Percentiles rank a stretch among this genome's conserved stretches.
These are phyloP conservation scores for Sphaerulina populicola DNA, from an alignment of 2,329 filamentous ascomycete species.

Conservation along the genomic window DNA sequence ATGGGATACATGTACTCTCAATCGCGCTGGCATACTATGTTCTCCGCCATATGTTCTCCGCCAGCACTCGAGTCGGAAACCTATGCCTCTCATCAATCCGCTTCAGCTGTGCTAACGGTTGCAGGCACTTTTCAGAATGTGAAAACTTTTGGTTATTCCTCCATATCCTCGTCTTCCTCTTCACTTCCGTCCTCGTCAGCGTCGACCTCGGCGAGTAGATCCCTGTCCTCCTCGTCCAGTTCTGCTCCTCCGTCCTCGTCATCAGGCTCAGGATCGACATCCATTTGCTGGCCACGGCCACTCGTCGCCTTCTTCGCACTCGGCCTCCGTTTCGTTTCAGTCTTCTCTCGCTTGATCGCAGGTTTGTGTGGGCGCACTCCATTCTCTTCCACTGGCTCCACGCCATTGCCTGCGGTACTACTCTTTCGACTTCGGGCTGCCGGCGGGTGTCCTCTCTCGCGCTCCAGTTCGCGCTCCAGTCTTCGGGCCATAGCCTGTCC, in stretches of 20 bases:
- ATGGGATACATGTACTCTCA: background rate
- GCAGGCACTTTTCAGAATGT: background rate
- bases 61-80: no score
- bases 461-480: constrained; percentile 16
- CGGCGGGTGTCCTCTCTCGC: background rate
- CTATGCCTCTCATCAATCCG: no score
- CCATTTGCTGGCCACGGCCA: constrained; percentile 13
- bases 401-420: constrained; percentile 8
- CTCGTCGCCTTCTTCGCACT: constrained; percentile 19
- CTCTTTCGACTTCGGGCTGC: constrained; percentile 11
- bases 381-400: constrained; percentile 13
- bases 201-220: constrained; percentile 34
- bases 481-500: constrained; percentile 26
- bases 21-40: background rate
- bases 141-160: constrained; percentile 10
- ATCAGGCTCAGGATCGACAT: constrained; percentile 22
- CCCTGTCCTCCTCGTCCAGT: constrained; percentile 34
- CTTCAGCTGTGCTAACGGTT: no score
- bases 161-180: constrained; percentile 30
- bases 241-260: constrained; percentile 27
- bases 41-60: no score
- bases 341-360: constrained; percentile 3
- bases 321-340: background rate
- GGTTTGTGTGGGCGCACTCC: constrained; percentile 4
- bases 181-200: constrained; percentile 33